Evolutionary conservation across 2,329 filamentous ascomycete genomes (phyloP).

Genomic region (Colletotrichum australisinense): DNA sequence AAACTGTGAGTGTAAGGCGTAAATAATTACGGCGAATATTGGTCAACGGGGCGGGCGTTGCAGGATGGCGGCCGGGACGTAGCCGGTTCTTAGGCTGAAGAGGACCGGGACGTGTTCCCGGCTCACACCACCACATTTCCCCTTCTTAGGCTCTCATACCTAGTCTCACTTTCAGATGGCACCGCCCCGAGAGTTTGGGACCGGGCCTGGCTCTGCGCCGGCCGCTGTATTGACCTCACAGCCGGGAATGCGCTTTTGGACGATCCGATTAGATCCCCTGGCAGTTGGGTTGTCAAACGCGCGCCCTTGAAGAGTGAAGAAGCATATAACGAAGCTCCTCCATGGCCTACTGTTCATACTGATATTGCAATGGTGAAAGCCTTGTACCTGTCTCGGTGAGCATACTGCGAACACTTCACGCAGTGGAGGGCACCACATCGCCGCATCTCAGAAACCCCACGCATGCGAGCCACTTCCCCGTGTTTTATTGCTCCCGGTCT

Average conservation of each 20-base stretch:
- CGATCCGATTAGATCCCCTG: background rate
- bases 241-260: background rate
- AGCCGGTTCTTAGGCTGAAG: slow-evolving; percentile 15
- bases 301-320: background rate
- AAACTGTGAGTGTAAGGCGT: background rate
- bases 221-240: background rate
- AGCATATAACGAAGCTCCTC: background rate
- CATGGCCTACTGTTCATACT: background rate
- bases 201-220: slow-evolving; percentile 5
- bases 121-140: slow-evolving; percentile 1
- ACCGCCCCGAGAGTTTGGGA: slow-evolving; percentile 3
- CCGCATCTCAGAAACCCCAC: background rate
- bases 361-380: background rate
- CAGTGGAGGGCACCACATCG: background rate
- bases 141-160: background rate
- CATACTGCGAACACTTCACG: background rate
- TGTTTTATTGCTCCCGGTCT: slow-evolving; percentile 1
- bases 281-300: background rate
- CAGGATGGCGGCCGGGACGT: slow-evolving; percentile 12
- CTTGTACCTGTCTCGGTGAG: background rate
- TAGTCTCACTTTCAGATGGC: background rate
- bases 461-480: slow-evolving; percentile 10
- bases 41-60: background rate
- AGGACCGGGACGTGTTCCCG: slow-evolving; percentile 28
- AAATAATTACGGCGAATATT: background rate